Evolutionary conservation across 2,329 filamentous ascomycete species (phyloP), one percentile per base, ranked within the genome.

Genomic region (Aspergillus sp.): DNA sequence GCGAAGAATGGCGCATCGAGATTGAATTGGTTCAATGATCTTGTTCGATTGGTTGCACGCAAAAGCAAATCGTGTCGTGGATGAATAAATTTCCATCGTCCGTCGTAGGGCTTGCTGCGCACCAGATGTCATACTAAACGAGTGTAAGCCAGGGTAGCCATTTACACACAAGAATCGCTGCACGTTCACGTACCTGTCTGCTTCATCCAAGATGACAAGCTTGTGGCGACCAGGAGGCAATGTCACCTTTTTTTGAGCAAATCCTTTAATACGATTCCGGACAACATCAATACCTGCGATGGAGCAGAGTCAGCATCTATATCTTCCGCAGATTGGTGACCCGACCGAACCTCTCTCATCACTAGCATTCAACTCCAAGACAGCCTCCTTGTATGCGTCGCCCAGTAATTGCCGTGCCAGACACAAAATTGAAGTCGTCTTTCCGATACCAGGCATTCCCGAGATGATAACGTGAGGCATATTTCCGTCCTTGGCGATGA

Each of bases 381-480:
- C 95, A 0, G 95, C 95, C 82, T 99, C 95, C 79, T 97, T 98
- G 83, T 98, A 99, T 31, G 92, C 86, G 73, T 96, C 91, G 8
- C 95, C 95, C 2, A 99, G 84, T 63, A 99, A 81, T 76, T 98
- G 94, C 62, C 94, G 87, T 19, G 95, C 95, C 51, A 99, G 87
- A 75, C 95, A 98, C 64, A 98, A 82, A 59, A 99, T 89, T 59
- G 93, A 97, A 0, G 95, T 98, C 4, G 95, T 99, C 83, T 99
- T 99, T 78, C 95, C 95, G 73, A 98, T 99, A 74, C 95, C 95
- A 22, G 95, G 95, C 93, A 97, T 98, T 63, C 95, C 95, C n/a
- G 92, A 97, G 72, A 99, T 98, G 79, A 99, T 98, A 73, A 99
- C 88, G 80, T 99, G 95, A 2, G 95, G 95, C 93, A 99, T 97